Conservation (phyloP, 305 asterid species). For the Fraxinus paxiana region DNA sequence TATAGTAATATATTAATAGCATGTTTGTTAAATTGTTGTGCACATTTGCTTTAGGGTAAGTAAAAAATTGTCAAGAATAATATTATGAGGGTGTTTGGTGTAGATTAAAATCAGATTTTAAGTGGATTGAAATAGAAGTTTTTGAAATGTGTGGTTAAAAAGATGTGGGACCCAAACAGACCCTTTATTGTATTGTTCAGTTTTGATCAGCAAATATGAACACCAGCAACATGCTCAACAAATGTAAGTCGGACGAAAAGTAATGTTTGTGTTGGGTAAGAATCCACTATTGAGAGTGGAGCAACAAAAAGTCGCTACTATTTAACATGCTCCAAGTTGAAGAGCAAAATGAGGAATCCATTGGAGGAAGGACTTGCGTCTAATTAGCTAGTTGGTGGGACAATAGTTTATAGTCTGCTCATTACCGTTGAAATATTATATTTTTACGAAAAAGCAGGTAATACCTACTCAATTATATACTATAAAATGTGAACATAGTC, state of each 20-base stretch:
- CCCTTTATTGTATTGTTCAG: not conserved
- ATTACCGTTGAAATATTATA: not conserved
- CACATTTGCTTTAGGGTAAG: not conserved
- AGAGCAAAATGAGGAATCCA: not conserved
- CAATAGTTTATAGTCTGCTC: not conserved
- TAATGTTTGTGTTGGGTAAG: not conserved
- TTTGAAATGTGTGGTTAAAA: too few relatives aligned
- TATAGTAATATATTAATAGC: not conserved
- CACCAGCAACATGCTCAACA: not conserved
- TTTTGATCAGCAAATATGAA: not conserved
- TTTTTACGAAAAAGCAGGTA: not conserved
- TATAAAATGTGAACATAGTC: not conserved
- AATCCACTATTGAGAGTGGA: not conserved
- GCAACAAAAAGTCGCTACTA: not conserved
- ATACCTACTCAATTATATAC: not conserved
- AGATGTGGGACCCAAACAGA: too few relatives aligned
- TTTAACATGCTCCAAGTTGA: not conserved
- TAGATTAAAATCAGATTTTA: too few relatives aligned
- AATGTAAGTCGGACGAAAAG: not conserved
- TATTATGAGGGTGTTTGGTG: too few relatives aligned
- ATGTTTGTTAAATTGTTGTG: not conserved
- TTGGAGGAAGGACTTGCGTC: not conserved
- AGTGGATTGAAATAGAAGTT: too few relatives aligned
- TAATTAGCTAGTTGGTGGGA: not conserved
- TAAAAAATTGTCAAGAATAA: not conserved